Base-by-base conservation (phyloP, 2,329 filamentous ascomycete genomes). In the Karstenula rhodostoma region DNA sequence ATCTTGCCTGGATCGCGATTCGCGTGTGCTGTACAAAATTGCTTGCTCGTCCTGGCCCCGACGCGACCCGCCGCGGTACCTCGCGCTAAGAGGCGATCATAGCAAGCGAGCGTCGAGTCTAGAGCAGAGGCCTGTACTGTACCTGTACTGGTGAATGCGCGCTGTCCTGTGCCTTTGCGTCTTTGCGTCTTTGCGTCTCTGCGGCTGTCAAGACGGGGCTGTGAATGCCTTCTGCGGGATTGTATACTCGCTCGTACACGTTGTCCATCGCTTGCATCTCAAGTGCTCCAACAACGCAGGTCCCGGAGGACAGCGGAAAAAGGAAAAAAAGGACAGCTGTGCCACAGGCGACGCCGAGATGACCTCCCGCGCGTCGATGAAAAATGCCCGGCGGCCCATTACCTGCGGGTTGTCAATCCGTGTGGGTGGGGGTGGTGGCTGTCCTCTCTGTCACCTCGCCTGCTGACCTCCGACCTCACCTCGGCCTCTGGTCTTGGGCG, bases 1-100 rank as follows among this genome's bases (percentile, higher is more conserved):
- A 22, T 52, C 23, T 52, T n/a, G 49, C 40, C 49, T 51, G 49
- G 49, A 52, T 52, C 27, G 46, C 46, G 49, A 33, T 42, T 52
- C 27, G 46, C 46, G 46, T 32, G 46, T 52, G 49, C 27, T 37
- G 42, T 52, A 22, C 17, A 40, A 52, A 52, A 52, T 52, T 52
- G 49, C 49, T 32, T 42, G 37, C 37, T 32, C 12, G 48, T 37
- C 35, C 22, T 52, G 33, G 33, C n/a, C n/a, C n/a, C 33, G 22
- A 23, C 29, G 46, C 46, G 46, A 27, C 25, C 46, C 46, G 46
- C 27, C 10, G 27, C 9, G 27, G 32, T 27, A 27, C 49, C 49
- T 27, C 37, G 8, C 49, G 49, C 49, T 52, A 52, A n/a, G 17
- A 52, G 12, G 49, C 12, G 49, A 52, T 52, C 49, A 51, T 32